Percentiles rank a stretch among this genome's conserved stretches.
Evolutionary conservation across 1,284 basidiomycete species (phyloP).

Genomic region (Ceratobasidium sp.): DNA sequence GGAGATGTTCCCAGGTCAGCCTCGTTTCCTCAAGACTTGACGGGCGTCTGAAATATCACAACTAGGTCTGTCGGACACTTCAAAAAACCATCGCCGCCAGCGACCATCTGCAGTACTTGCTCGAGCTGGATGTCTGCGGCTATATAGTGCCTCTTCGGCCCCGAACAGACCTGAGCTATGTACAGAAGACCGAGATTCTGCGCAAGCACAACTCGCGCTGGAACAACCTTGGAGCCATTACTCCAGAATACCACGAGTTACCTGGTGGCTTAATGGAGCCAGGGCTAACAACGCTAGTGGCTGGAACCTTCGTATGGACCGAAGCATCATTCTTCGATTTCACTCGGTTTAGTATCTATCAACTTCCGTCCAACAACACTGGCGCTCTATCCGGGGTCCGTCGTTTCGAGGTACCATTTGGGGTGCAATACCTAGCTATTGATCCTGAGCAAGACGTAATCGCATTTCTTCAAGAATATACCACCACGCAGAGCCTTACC

Average conservation of each 20-base stretch:
- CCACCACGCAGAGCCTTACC: not conserved
- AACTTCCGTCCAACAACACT: not conserved
- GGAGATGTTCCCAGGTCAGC: not conserved
- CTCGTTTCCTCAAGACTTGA: not conserved
- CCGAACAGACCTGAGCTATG: constrained; percentile 17
- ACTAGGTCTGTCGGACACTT: constrained; percentile 1
- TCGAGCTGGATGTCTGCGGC: constrained; percentile 10
- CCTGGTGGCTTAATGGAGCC: not conserved
- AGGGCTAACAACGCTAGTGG: not conserved
- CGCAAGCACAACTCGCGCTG: not conserved
- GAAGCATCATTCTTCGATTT: too few relatives aligned
- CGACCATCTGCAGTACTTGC: constrained; percentile 1
- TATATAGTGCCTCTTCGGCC: not conserved
- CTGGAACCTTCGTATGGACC: not conserved
- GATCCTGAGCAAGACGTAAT: constrained; percentile 21
- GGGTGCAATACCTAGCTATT: not conserved
- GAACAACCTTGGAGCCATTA: not conserved
- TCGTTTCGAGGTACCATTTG: not conserved
- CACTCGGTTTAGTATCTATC: not conserved
- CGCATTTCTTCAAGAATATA: not conserved
- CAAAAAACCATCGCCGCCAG: not conserved
- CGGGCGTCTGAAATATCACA: not conserved
- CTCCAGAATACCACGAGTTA: not conserved
- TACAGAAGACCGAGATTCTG: not conserved
- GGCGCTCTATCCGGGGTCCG: not conserved